Evolutionary conservation across 495 filamentous ascomycete genomes (phyloP), one percentile per base, ranked within the genome.

Genomic region (Penicillium robsamsonii): DNA sequence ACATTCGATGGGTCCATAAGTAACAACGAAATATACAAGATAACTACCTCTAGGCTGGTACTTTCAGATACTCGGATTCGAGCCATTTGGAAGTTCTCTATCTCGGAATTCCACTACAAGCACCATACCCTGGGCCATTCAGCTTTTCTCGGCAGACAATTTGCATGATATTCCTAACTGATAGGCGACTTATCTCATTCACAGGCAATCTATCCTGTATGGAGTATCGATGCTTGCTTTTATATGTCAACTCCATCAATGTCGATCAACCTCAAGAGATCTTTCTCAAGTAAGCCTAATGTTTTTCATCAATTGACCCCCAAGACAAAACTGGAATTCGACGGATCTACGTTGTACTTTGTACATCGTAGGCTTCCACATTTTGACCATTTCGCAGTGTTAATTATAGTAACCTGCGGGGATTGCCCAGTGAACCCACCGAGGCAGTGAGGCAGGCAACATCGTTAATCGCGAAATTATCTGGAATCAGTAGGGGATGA

Each of bases 371-470:
- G 53, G 61, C 58, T 52, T 46, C 58, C 46, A 37, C 24, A 35
- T 55, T 57, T 38, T 20, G 11, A 20, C 24, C 24, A 27, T 50
- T 13, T 29, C 11, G 17, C 7, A 24, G 18, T 5, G 22, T 42
- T 59, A 52, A 57, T 50, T 55, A 56, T 63, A 63, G 57, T 15
- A 33, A 41, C 5, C 8, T 11, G 35, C 25, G 12, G 27, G 27
- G 57, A 51, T 56, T 40, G 45, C 20, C 43, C 20, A 41, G 15
- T 12, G 22, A 40, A 30, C 25, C 53, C 27, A 54, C 50, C 15
- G 57, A 44, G 55, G 58, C 58, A 48, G 50, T 55, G 56, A 48
- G 24, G 45, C 56, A 67, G 64, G 64, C 64, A 67, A 46, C 64
- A 52, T 41, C 30, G 4, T 46, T 54, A 38, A 46, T 38, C 4